phyloP scores from a whole-genome alignment of 805 yeast species.

The Grigorovia humatica region DNA sequence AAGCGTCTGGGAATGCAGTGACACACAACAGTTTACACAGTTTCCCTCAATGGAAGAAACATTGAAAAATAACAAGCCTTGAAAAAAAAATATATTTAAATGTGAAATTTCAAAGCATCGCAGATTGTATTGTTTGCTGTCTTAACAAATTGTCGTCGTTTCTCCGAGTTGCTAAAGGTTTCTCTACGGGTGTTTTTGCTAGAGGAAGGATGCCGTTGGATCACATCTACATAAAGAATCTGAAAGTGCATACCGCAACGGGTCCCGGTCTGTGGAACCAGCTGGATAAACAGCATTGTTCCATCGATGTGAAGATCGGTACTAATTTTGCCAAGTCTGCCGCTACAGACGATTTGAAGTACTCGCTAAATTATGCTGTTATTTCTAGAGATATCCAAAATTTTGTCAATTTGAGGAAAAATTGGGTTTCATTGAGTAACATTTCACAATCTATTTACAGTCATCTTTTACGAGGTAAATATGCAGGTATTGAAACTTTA shows the following conservation, averaged over 20 bases:
- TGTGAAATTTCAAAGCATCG: background rate
- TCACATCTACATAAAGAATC: conserved; percentile 39
- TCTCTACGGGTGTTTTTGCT: background rate
- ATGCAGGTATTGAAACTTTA: conserved; percentile 17
- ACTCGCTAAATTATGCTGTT: conserved; percentile 83
- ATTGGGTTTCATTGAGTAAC: conserved; percentile 29
- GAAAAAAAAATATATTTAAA: no score
- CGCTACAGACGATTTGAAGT: conserved; percentile 65
- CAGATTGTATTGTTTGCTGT: background rate
- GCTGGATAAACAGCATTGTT: conserved; percentile 55
- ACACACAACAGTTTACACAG: background rate
- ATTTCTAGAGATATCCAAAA: conserved; percentile 55
- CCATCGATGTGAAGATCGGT: conserved; percentile 45
- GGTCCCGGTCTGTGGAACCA: conserved; percentile 73
- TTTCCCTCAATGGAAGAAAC: background rate
- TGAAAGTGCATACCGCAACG: conserved; percentile 51
- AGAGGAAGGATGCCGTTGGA: conserved; percentile 11
- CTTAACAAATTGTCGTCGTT: background rate
- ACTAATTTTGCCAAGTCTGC: conserved; percentile 71
- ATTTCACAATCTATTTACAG: conserved; percentile 39
- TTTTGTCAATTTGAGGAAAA: conserved; percentile 33
- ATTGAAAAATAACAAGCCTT: background rate
- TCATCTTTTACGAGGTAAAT: conserved; percentile 30
- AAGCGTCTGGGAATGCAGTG: no score
- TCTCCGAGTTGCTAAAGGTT: background rate